phyloP scores from a whole-genome alignment of 2,329 filamentous ascomycete genomes.

The Colletotrichum sp. region DNA sequence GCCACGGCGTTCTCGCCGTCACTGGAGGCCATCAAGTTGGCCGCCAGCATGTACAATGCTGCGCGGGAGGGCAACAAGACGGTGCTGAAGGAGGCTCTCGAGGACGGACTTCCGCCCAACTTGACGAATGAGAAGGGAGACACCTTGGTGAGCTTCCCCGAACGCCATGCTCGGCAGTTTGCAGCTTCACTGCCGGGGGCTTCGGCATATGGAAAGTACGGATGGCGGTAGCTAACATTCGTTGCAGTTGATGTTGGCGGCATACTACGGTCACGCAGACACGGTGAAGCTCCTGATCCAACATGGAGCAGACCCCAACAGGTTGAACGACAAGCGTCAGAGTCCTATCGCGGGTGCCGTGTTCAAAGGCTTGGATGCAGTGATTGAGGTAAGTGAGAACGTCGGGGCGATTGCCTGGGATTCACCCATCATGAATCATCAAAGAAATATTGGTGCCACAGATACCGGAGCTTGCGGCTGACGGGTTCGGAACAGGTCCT shows the following conservation, averaged over 20 bases:
- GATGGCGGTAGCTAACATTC: neutral
- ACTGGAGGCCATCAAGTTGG: slow-evolving; percentile 69
- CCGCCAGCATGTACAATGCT: slow-evolving; percentile 69
- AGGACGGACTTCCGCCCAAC: slow-evolving; percentile 69
- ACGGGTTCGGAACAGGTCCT: slow-evolving; percentile 38
- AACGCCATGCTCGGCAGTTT: neutral
- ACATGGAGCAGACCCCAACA: slow-evolving; percentile 70
- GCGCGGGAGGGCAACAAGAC: slow-evolving; percentile 64
- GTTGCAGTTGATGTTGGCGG: slow-evolving; percentile 70
- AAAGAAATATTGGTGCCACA: neutral
- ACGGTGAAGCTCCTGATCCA: slow-evolving; percentile 65
- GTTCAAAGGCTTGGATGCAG: slow-evolving; percentile 72
- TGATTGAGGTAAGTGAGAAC: slow-evolving; percentile 55
- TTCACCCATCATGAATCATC: neutral
- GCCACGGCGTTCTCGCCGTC: slow-evolving; percentile 44
- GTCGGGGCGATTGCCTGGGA: slow-evolving; percentile 44
- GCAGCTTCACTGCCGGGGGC: neutral
- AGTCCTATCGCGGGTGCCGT: slow-evolving; percentile 74
- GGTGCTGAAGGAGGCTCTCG: slow-evolving; percentile 65
- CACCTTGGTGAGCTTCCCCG: slow-evolving; percentile 55
- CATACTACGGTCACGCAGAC: slow-evolving; percentile 70
- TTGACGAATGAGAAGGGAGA: slow-evolving; percentile 77
- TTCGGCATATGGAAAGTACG: neutral
- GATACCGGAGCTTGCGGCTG: neutral
- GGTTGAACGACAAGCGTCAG: slow-evolving; percentile 71